Percentiles rank a stretch among this genome's conserved stretches.
Conservation (phyloP, 1,139 yeast species). For the Spencermartinsiella ligniputridi region DNA sequence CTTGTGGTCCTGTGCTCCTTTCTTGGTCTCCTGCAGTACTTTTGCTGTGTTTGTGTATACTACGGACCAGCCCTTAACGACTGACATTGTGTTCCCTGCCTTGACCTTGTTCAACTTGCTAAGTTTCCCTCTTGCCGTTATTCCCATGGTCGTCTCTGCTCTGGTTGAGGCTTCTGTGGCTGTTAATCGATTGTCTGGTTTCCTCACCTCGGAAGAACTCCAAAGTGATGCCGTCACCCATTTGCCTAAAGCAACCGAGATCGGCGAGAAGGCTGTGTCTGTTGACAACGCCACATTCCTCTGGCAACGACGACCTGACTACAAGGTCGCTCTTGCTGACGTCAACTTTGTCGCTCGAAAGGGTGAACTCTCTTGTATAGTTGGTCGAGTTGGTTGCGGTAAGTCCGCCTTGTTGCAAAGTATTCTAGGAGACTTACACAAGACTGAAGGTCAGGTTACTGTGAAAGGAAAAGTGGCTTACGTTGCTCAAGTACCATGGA, state of each 20-base stretch:
- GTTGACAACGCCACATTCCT: constrained; percentile 76
- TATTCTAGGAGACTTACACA: constrained; percentile 78
- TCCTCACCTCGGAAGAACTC: constrained; percentile 71
- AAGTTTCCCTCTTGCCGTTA: constrained; percentile 87
- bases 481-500: constrained; percentile 94
- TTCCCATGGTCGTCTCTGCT: constrained; percentile 86
- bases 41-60: constrained; percentile 75
- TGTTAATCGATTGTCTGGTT: constrained; percentile 64
- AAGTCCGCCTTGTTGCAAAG: constrained; percentile 85
- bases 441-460: constrained; percentile 67
- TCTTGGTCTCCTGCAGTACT: constrained; percentile 85
- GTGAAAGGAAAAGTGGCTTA: constrained; percentile 82
- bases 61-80: constrained; percentile 66
- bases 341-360: constrained; percentile 67
- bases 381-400: constrained; percentile 92
- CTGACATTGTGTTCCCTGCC: constrained; percentile 95
- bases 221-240: constrained; percentile 72
- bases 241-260: constrained; percentile 46
- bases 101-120: constrained; percentile 72
- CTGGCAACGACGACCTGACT: constrained; percentile 78
- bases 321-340: constrained; percentile 71
- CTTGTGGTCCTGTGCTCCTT: constrained; percentile 86
- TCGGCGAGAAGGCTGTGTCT: constrained; percentile 67
- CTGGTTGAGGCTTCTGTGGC: constrained; percentile 92
- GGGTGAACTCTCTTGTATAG: constrained; percentile 81